These are phyloP conservation scores for Phaeosphaeria sp. DNA, from an alignment of 2,329 filamentous ascomycete species.

Conservation along the genomic window DNA sequence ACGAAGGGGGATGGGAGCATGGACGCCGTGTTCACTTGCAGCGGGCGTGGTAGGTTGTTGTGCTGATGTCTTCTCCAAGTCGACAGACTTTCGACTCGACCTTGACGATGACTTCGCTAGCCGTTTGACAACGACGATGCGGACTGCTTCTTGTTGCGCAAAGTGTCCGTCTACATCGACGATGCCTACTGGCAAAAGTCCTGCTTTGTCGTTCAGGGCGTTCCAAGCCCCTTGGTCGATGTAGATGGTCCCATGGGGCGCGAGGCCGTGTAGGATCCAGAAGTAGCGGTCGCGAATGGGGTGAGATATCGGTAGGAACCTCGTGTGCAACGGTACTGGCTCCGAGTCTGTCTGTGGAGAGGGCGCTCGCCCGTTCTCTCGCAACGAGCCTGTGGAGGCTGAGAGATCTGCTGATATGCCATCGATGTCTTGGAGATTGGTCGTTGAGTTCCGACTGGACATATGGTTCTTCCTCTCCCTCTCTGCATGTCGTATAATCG, in stretches of 20 bases:
- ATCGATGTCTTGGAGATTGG: constrained; percentile 42
- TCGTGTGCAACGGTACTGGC: constrained; percentile 76
- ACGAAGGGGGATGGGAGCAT: constrained; percentile 26
- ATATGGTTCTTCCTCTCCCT: constrained; percentile 56
- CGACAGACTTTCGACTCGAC: no score
- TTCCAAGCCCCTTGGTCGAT: constrained; percentile 89
- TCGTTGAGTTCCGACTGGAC: constrained; percentile 37
- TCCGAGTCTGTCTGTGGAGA: constrained; percentile 32
- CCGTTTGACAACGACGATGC: constrained; percentile 79
- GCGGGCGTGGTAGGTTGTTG: constrained; percentile 17
- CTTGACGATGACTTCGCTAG: constrained; percentile 20
- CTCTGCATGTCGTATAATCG: constrained; percentile 84
- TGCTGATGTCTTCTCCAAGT: no score
- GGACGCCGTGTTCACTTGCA: constrained; percentile 22
- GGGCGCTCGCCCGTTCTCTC: constrained; percentile 39
- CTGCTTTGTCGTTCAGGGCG: constrained; percentile 82
- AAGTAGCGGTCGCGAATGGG: constrained; percentile 94
- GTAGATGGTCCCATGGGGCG: constrained; percentile 88
- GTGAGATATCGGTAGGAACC: constrained; percentile 83
- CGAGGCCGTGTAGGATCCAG: constrained; percentile 93
- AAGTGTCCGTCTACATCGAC: constrained; percentile 89
- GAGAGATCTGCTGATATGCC: constrained; percentile 33
- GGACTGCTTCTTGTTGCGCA: constrained; percentile 89
- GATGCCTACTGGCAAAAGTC: constrained; percentile 88
- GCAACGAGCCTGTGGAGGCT: constrained; percentile 28